Evolutionary conservation across 805 yeast genomes (phyloP).

Genomic region (Candida ortonii): DNA sequence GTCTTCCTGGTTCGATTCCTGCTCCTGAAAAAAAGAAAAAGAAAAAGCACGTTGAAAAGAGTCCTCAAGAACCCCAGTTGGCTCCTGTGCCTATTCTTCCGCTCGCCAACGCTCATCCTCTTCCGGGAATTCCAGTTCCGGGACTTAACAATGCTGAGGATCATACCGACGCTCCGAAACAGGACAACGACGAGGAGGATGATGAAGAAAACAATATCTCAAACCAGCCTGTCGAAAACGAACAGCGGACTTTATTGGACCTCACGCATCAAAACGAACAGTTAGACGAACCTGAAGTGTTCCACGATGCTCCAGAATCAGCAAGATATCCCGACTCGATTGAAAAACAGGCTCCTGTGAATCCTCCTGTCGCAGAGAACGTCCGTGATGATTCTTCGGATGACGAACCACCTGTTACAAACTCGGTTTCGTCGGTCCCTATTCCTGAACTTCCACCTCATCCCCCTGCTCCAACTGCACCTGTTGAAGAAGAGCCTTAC

Average conservation of each 20-base stretch:
- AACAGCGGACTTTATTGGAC: too few species aligned
- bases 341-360: too few species aligned
- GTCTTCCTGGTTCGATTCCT: conserved; percentile 26
- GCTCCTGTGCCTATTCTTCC: conserved; percentile 36
- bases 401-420: neutral
- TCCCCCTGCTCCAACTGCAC: conserved; percentile 6
- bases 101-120: conserved; percentile 5
- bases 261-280: too few species aligned
- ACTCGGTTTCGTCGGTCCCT: conserved; percentile 14
- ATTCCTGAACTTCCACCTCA: conserved; percentile 14
- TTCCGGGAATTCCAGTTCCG: conserved; percentile 7
- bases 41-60: conserved; percentile 20
- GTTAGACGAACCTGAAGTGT: too few species aligned
- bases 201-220: too few species aligned
- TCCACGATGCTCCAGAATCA: too few species aligned
- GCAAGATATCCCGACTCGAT: too few species aligned
- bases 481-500: conserved; percentile 6
- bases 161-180: too few species aligned
- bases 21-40: conserved; percentile 23
- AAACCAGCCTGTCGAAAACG: too few species aligned
- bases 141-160: too few species aligned
- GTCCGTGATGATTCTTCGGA: conserved; percentile 1
- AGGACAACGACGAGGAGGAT: too few species aligned
- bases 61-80: conserved; percentile 28
- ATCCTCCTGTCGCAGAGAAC: too few species aligned